Conservation (phyloP, 2,329 filamentous ascomycete genomes). For the Aspergillus hortae region DNA sequence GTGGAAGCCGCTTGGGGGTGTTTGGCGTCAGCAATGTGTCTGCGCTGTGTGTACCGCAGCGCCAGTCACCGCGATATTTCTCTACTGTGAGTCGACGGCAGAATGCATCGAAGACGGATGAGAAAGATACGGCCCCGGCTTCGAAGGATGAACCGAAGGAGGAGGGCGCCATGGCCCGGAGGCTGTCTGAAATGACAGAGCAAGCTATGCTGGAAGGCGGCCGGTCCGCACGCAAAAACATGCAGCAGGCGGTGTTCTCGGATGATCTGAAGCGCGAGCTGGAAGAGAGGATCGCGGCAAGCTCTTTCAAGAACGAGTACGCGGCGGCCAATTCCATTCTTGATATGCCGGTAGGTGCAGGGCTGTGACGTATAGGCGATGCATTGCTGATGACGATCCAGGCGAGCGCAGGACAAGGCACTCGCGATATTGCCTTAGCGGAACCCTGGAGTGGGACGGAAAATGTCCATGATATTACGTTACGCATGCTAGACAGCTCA, state of each 20-base stretch:
- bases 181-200: slow-evolving; percentile 59
- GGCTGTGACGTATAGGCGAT: neutral
- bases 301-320: slow-evolving; percentile 54
- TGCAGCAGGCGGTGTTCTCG: slow-evolving; percentile 61
- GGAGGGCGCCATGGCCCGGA: slow-evolving; percentile 56
- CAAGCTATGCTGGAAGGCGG: slow-evolving; percentile 55
- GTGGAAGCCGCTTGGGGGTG: slow-evolving; percentile 13
- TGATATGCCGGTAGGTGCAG: slow-evolving; percentile 47
- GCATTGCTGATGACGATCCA: slow-evolving; percentile 13
- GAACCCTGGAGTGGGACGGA: slow-evolving; percentile 78
- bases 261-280: slow-evolving; percentile 57
- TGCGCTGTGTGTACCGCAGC: slow-evolving; percentile 11
- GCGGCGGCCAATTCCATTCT: slow-evolving; percentile 52
- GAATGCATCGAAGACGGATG: slow-evolving; percentile 16
- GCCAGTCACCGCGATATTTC: slow-evolving; percentile 15
- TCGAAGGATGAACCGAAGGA: slow-evolving; percentile 27
- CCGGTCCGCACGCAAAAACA: slow-evolving; percentile 52
- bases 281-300: slow-evolving; percentile 56
- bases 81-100: slow-evolving; percentile 22
- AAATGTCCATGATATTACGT: slow-evolving; percentile 66
- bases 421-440: slow-evolving; percentile 64
- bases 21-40: slow-evolving; percentile 14
- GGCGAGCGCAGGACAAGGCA: slow-evolving; percentile 64
- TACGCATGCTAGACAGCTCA: slow-evolving; percentile 72
- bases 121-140: slow-evolving; percentile 10